These are phyloP conservation scores for Fusarium poae DNA, from an alignment of 2,329 filamentous ascomycete species.

Conservation along the genomic window DNA sequence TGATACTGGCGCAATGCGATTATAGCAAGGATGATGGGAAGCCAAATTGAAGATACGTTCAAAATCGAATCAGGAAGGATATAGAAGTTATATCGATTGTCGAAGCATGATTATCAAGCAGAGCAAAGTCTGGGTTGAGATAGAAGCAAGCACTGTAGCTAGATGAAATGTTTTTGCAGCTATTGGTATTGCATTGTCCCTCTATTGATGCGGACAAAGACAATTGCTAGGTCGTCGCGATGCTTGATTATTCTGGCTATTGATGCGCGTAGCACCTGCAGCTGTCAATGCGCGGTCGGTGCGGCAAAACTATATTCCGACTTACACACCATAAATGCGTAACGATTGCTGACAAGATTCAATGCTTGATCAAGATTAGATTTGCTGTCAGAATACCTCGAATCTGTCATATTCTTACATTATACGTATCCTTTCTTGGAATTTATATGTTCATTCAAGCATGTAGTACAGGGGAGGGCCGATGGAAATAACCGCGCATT, in stretches of 20 bases:
- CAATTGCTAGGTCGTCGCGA: slow-evolving; percentile 39
- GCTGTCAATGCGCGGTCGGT: slow-evolving; percentile 23
- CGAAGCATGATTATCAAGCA: slow-evolving; percentile 41
- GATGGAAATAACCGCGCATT: not conserved
- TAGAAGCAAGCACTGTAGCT: not conserved
- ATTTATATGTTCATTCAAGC: too few species aligned
- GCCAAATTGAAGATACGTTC: slow-evolving; percentile 15
- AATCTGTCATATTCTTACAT: not conserved
- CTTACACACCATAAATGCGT: slow-evolving; percentile 34
- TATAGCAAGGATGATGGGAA: slow-evolving; percentile 22
- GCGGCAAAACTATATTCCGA: slow-evolving; percentile 44
- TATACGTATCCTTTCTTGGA: too few species aligned
- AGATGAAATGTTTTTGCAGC: slow-evolving; percentile 15
- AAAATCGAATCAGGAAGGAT: slow-evolving; percentile 1
- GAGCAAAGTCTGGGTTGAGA: slow-evolving; percentile 1
- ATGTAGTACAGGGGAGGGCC: not conserved
- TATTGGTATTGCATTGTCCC: slow-evolving; percentile 38
- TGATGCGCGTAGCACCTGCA: slow-evolving; percentile 40
- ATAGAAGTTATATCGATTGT: slow-evolving; percentile 34
- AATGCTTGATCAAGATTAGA: not conserved
- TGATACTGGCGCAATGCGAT: slow-evolving; percentile 45
- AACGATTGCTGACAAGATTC: not conserved
- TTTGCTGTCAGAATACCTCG: not conserved
- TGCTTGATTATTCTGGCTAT: slow-evolving; percentile 38
- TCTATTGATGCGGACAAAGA: slow-evolving; percentile 43